Percentiles rank a stretch among this genome's conserved stretches.
Conservation (phyloP, 805 yeast species). For the Cyberlindnera americana region DNA sequence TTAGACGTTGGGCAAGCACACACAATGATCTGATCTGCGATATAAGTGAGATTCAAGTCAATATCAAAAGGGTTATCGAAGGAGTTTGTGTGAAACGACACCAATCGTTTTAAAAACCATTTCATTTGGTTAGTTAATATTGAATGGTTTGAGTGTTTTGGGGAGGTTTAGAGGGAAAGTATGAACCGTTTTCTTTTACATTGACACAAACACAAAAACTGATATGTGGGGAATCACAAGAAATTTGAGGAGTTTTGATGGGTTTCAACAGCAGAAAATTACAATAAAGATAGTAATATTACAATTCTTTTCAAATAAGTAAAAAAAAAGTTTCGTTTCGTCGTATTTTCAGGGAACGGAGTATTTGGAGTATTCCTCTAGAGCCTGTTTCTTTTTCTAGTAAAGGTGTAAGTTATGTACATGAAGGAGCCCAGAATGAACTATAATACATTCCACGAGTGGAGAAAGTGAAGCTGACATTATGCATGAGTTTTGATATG, state of each 20-base stretch:
- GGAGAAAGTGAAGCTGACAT: no score
- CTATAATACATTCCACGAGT: no score
- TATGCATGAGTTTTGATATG: no score
- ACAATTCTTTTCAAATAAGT: no score
- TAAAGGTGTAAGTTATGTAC: no score
- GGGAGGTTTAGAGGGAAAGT: not conserved
- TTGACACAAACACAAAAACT: conserved; percentile 1
- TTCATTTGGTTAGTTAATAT: not conserved
- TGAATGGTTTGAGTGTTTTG: not conserved
- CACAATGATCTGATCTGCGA: conserved; percentile 63
- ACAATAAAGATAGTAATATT: no score
- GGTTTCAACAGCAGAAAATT: not conserved
- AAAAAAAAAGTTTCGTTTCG: no score
- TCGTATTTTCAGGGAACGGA: no score
- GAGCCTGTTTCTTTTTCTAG: no score
- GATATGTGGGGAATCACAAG: no score
- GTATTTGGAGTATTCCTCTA: no score
- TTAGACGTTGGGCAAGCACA: conserved; percentile 68
- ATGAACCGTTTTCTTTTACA: not conserved
- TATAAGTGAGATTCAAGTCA: conserved; percentile 60
- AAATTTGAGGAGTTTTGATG: not conserved
- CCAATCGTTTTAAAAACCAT: conserved; percentile 6
- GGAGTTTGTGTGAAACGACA: conserved; percentile 13
- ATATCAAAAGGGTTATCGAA: conserved; percentile 30
- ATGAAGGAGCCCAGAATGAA: no score